Conservation (phyloP, 176 grass and related monocot genomes). For the Microstegium vimineum region DNA sequence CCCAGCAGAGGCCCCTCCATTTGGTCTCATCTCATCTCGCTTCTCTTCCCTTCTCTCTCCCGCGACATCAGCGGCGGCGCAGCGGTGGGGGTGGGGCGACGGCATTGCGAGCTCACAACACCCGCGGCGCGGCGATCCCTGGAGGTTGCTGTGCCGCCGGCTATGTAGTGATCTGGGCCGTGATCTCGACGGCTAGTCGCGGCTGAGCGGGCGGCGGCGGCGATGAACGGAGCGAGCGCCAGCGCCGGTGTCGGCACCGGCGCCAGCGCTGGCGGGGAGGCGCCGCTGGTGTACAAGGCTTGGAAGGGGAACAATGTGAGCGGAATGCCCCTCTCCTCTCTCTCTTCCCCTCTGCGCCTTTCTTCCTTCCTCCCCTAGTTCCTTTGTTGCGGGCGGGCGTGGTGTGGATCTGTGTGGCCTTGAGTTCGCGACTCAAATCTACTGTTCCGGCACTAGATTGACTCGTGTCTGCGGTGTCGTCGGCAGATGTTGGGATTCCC, state of each 20-base stretch:
- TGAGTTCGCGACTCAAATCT: neutral
- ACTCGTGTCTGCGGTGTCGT: neutral
- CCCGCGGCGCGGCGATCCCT: neutral
- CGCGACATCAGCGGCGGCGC: slow-evolving; percentile 40
- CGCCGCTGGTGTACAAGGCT: slow-evolving; percentile 48
- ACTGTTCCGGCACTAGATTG: neutral
- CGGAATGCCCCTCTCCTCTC: neutral
- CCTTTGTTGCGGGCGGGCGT: neutral
- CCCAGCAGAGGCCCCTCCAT: slow-evolving; percentile 10
- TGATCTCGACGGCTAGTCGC: slow-evolving; percentile 26
- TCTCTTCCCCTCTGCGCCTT: neutral
- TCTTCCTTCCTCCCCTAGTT: neutral
- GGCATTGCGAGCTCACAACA: slow-evolving; percentile 12
- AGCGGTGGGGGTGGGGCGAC: slow-evolving; percentile 20
- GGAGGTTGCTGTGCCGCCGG: neutral
- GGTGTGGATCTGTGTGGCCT: slow-evolving; percentile 40
- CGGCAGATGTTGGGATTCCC: neutral
- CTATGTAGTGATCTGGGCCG: slow-evolving; percentile 32
- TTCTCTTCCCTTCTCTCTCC: neutral
- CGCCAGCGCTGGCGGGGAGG: slow-evolving; percentile 23
- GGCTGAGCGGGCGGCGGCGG: neutral
- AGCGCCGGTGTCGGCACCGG: slow-evolving; percentile 1
- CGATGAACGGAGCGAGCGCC: slow-evolving; percentile 37
- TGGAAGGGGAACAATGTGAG: slow-evolving; percentile 66
- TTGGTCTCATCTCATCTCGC: neutral